Evolutionary conservation across 768 basidiomycete genomes (phyloP).

Genomic region (Ramaria sp.): DNA sequence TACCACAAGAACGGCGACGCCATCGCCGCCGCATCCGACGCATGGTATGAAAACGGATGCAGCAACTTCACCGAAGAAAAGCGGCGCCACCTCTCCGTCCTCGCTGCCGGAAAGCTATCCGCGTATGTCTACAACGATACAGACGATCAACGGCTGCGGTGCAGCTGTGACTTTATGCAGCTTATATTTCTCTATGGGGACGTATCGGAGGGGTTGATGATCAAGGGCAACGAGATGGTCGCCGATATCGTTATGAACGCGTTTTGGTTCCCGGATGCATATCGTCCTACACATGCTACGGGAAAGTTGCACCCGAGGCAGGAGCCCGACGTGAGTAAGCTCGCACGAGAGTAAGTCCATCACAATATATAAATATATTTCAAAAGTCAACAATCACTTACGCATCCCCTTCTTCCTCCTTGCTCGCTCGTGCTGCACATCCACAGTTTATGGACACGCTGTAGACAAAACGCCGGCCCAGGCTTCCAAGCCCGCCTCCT

Average conservation of each 20-base stretch:
- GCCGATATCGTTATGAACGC: constrained; percentile 22
- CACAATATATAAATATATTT: no score
- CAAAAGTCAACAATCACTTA: neutral
- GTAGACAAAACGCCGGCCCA: constrained; percentile 26
- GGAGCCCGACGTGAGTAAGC: constrained; percentile 19
- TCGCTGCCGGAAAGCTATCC: constrained; percentile 57
- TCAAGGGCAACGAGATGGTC: constrained; percentile 11
- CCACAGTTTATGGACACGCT: constrained; percentile 30
- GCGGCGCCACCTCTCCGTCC: constrained; percentile 32
- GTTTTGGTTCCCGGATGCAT: constrained; percentile 18
- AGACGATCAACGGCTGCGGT: constrained; percentile 44
- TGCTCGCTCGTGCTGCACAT: no score
- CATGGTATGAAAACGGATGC: constrained; percentile 23
- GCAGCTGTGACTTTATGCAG: constrained; percentile 58
- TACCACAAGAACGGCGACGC: constrained; percentile 36
- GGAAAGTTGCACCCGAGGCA: constrained; percentile 16
- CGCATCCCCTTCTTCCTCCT: neutral
- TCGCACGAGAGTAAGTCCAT: constrained; percentile 25
- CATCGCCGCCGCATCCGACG: constrained; percentile 34
- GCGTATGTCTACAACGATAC: constrained; percentile 52
- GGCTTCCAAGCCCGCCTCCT: constrained; percentile 30
- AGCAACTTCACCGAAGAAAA: constrained; percentile 13
- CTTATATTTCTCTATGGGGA: constrained; percentile 26
- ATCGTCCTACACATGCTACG: constrained; percentile 13
- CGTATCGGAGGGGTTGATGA: constrained; percentile 5